These are phyloP conservation scores for Nothophytophthora sp. DNA, from an alignment of 352 stramenopile species.

Conservation along the genomic window DNA sequence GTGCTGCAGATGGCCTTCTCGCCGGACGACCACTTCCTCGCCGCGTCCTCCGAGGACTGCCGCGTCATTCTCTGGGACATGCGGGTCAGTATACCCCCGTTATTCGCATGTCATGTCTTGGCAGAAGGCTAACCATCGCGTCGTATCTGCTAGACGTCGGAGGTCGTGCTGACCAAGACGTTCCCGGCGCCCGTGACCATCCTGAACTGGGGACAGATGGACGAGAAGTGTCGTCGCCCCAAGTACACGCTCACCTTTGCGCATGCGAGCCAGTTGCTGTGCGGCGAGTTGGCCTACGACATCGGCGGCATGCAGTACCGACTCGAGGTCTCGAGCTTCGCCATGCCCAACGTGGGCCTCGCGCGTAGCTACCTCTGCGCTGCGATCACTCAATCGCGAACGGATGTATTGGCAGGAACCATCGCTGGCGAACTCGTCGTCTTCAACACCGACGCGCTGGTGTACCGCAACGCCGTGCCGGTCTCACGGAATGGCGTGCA, in stretches of 20 bases:
- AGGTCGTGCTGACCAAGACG: slow-evolving; percentile 66
- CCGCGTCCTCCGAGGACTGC: slow-evolving; percentile 64
- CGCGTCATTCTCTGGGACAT: slow-evolving; percentile 79
- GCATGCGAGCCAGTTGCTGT: slow-evolving; percentile 63
- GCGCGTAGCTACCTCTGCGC: slow-evolving; percentile 71
- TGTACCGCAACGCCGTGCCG: slow-evolving; percentile 64
- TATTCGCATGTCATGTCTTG: too few relatives aligned
- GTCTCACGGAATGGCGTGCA: slow-evolving; percentile 78
- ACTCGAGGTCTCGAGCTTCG: slow-evolving; percentile 63
- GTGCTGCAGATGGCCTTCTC: slow-evolving; percentile 77
- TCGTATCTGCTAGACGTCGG: slow-evolving; percentile 48
- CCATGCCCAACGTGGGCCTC: slow-evolving; percentile 75
- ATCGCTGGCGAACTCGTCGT: slow-evolving; percentile 85
- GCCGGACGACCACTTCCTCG: slow-evolving; percentile 76
- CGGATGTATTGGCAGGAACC: slow-evolving; percentile 62
- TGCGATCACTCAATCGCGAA: slow-evolving; percentile 52
- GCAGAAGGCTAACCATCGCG: background rate
- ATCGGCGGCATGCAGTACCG: slow-evolving; percentile 81
- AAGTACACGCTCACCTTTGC: slow-evolving; percentile 74
- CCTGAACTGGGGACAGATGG: slow-evolving; percentile 66
- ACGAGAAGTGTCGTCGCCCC: slow-evolving; percentile 65
- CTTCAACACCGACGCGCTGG: slow-evolving; percentile 71
- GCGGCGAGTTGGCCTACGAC: slow-evolving; percentile 69
- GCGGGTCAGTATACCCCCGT: slow-evolving; percentile 34
- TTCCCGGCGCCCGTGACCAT: slow-evolving; percentile 68